phyloP scores from a whole-genome alignment of 1,139 yeast species.

The Yamadazyma kanchanaburiensis region DNA sequence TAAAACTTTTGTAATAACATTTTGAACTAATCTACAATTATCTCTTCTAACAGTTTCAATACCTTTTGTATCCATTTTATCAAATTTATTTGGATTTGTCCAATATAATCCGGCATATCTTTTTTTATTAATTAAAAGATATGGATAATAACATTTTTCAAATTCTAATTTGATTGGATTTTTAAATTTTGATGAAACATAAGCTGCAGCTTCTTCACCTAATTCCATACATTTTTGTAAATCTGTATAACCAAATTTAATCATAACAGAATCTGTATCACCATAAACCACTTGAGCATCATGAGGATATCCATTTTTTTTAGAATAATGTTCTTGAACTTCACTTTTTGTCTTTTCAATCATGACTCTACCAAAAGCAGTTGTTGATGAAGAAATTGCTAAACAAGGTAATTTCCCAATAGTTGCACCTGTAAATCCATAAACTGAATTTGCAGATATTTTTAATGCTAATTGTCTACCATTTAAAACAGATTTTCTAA shows the following conservation, averaged over 20 bases:
- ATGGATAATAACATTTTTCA: conserved; percentile 95
- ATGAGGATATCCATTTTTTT: conserved; percentile 73
- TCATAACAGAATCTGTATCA: conserved; percentile 99
- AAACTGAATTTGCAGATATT: conserved; percentile 96
- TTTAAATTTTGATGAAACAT: conserved; percentile 73
- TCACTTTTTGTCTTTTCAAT: conserved; percentile 86
- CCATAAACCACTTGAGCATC: conserved; percentile 95
- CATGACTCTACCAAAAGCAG: conserved; percentile 96
- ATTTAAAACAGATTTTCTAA: conserved; percentile 86
- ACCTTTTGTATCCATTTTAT: conserved; percentile 98
- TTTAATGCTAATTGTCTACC: conserved; percentile 97
- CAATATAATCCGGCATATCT: conserved; percentile 96
- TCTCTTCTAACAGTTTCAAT: conserved; percentile 98
- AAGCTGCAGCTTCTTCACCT: conserved; percentile 93
- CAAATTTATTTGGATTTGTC: conserved; percentile 87
- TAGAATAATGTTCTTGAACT: conserved; percentile 76
- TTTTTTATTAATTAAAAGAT: conserved; percentile 88
- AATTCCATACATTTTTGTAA: conserved; percentile 80
- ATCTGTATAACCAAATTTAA: conserved; percentile 87
- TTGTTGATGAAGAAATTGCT: conserved; percentile 92
- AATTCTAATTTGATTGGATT: conserved; percentile 93
- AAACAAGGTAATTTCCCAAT: conserved; percentile 95
- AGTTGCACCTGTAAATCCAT: conserved; percentile 99
- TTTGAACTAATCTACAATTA: conserved; percentile 90
- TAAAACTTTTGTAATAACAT: conserved; percentile 88